Conservation (phyloP, 805 yeast species). For the Jamesozyma lodderae region DNA sequence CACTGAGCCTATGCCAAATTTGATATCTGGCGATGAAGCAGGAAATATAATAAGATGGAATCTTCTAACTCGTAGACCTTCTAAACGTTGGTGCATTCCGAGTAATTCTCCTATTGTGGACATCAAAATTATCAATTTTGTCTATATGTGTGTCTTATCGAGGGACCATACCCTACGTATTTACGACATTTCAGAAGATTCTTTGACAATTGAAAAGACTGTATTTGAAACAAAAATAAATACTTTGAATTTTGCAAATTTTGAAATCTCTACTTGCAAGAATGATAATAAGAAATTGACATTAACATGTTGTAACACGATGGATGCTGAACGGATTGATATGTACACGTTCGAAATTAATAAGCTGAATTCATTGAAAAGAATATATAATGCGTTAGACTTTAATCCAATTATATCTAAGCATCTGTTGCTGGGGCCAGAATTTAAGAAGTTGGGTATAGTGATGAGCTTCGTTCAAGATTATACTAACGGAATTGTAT, state of each 20-base stretch:
- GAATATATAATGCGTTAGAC: constrained; percentile 16
- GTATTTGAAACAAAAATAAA: constrained; percentile 25
- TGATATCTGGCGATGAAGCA: constrained; percentile 23
- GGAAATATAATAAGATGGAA: constrained; percentile 25
- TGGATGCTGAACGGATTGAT: constrained; percentile 24
- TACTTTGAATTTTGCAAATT: constrained; percentile 28
- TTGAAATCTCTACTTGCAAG: constrained; percentile 9
- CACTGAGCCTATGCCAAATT: constrained; percentile 6
- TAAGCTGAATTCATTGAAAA: constrained; percentile 16
- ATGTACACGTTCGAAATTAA: constrained; percentile 14
- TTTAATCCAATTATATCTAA: constrained; percentile 5
- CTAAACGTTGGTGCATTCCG: constrained; percentile 5
- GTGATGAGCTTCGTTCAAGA: constrained; percentile 20
- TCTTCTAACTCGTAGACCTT: constrained; percentile 22
- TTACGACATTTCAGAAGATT: constrained; percentile 1
- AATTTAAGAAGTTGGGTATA: constrained; percentile 22
- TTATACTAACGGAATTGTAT: constrained; percentile 8
- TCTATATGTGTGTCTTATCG: constrained; percentile 13
- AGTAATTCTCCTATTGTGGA: constrained; percentile 13
- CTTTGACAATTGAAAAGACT: too few species aligned
- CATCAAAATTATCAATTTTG: constrained; percentile 9
- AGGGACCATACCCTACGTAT: constrained; percentile 24
- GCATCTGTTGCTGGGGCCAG: neutral
- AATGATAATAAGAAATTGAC: constrained; percentile 6
- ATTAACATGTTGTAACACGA: constrained; percentile 25